phyloP scores from a whole-genome alignment of 1,139 yeast species.

The Blastobotrys raffinosifermentans region DNA sequence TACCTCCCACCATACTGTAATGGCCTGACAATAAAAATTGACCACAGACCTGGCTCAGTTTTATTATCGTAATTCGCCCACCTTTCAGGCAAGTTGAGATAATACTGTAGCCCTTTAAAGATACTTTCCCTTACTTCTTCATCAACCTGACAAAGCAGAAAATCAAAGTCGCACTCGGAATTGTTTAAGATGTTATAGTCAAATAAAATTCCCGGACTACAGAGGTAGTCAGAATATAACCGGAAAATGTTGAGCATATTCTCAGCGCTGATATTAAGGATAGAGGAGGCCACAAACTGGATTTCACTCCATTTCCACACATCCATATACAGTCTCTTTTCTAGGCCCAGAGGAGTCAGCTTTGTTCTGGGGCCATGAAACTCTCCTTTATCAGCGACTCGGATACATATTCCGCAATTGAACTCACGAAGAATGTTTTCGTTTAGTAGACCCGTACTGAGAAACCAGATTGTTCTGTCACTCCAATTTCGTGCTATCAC shows the following conservation, averaged over 20 bases:
- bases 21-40: not conserved
- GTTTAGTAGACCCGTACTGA: not conserved
- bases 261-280: not conserved
- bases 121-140: not conserved
- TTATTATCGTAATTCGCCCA: no score
- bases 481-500: not conserved
- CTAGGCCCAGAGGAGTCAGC: not conserved
- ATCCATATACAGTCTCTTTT: not conserved
- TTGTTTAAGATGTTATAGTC: not conserved
- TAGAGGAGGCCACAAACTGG: not conserved
- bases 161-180: not conserved
- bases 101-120: not conserved
- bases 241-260: not conserved
- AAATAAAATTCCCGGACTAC: not conserved
- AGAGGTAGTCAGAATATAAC: not conserved
- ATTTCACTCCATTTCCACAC: not conserved
- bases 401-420: constrained; percentile 1
- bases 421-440: not conserved
- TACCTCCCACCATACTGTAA: not conserved
- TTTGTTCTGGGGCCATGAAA: not conserved
- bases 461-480: not conserved
- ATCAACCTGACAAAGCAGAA: not conserved
- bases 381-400: not conserved
- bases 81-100: not conserved
- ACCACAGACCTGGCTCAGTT: not conserved